Percentiles rank a stretch among this genome's conserved stretches.
phyloP scores from a whole-genome alignment of 2,329 filamentous ascomycete genomes.

The Truncatella angustata region DNA sequence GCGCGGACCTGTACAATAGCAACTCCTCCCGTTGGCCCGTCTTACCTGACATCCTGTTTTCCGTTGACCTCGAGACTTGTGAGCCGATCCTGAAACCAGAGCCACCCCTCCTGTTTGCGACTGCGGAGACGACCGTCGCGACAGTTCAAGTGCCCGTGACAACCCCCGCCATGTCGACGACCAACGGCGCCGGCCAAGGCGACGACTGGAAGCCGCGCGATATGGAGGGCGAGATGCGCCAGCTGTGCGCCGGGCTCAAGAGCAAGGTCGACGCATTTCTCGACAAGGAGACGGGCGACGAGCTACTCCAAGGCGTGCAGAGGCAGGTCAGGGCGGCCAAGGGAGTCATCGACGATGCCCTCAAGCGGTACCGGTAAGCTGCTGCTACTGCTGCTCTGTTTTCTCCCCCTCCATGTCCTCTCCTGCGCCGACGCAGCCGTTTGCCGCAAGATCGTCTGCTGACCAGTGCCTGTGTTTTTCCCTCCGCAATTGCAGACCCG shows the following conservation, averaged over 20 bases:
- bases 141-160: background rate
- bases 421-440: no score
- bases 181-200: conserved; percentile 2
- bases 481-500: conserved; percentile 50
- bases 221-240: conserved; percentile 11
- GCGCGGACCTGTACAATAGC: background rate
- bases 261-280: conserved; percentile 66
- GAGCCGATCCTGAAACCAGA: background rate
- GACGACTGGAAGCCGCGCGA: conserved; percentile 1
- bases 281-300: conserved; percentile 52
- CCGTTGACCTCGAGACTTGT: background rate
- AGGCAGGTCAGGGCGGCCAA: conserved; percentile 71
- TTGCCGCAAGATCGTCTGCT: background rate
- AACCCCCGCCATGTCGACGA: background rate
- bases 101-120: no score
- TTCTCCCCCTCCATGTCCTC: conserved; percentile 2
- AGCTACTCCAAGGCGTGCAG: conserved; percentile 65
- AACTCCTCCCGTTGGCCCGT: background rate
- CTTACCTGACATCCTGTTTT: background rate
- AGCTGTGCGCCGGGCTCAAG: conserved; percentile 51
- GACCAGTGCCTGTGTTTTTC: background rate
- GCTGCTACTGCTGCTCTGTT: conserved; percentile 8
- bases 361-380: conserved; percentile 71
- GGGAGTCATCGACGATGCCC: conserved; percentile 70
- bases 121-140: background rate